Evolutionary conservation across 331 rosid species (phyloP), one percentile per base, ranked within the genome.

Genomic region (Spiraea crenata): DNA sequence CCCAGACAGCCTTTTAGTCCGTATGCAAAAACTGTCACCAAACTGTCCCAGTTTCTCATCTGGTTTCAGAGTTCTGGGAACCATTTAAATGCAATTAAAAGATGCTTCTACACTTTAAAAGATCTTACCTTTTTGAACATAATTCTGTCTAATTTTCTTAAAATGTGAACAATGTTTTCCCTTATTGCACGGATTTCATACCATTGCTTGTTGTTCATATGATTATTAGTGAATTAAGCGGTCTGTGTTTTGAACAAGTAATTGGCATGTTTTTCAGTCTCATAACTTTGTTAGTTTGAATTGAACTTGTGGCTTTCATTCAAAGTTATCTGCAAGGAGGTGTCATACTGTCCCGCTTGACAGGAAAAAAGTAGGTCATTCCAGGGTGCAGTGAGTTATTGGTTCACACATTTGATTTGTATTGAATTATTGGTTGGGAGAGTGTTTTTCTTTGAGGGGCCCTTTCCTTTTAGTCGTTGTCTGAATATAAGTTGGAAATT

Each of bases 401-500:
- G 15, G 31, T 70, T 56, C 7, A 16, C 15, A 16, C 25, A 48
- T 55, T 31, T 41, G 41, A 11, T 7, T 69, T 5, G n/a, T 13
- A 16, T 48, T 72, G 57, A 40, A 8, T 72, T 56, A n/a, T 25
- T 20, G 35, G 9, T 63, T 70, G 31, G 7, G 63, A 47, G 62
- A 50, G 42, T 69, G 63, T 48, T 57, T 67, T 42, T 67, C 63
- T 41, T 67, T 15, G 46, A 0, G 9, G 25, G 64, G 38, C 9
- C 44, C 35, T 19, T 62, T 19, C 47, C 14, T 13, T 49, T 41
- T 5, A 13, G 55, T 57, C 50, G 70, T 57, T 78, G 58, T 74
- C 59, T 79, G 51, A 76, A 68, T 66, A 57, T 77, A 68, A 79
- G 72, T 57, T 45, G 57, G 65, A 58, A 68, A 41, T n/a, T 65